Evolutionary conservation across 2,329 filamentous ascomycete genomes (phyloP).

Genomic region (Trichoderma citrinoviride): DNA sequence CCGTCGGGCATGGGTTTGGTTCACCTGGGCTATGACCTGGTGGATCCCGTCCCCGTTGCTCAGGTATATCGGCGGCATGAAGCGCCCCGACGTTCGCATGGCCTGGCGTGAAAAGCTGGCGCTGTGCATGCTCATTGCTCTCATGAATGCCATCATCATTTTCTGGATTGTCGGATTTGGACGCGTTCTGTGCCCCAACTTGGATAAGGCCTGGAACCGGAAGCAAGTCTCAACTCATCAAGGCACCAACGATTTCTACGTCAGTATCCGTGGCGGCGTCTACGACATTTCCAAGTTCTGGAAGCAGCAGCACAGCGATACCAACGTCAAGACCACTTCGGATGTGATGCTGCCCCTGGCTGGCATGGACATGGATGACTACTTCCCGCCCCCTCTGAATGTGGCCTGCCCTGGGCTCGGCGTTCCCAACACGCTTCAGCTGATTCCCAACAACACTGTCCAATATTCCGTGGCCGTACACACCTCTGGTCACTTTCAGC

Average conservation of each 20-base stretch:
- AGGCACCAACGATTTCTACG: conserved; percentile 76
- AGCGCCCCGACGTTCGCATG: conserved; percentile 92
- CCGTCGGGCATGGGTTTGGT: conserved; percentile 73
- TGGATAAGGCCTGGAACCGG: conserved; percentile 80
- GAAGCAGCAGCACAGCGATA: conserved; percentile 80
- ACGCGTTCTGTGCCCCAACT: conserved; percentile 81
- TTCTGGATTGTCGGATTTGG: conserved; percentile 94
- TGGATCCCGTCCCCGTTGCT: conserved; percentile 90
- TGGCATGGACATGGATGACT: conserved; percentile 76
- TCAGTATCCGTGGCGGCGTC: conserved; percentile 81
- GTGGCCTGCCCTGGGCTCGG: conserved; percentile 73
- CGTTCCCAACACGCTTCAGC: conserved; percentile 50
- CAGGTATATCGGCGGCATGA: conserved; percentile 86
- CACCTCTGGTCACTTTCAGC: conserved; percentile 61
- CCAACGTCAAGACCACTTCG: conserved; percentile 54
- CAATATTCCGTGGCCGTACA: conserved; percentile 60
- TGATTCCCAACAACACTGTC: conserved; percentile 65
- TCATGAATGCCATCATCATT: conserved; percentile 77
- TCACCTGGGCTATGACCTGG: conserved; percentile 86
- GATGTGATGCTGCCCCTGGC: conserved; percentile 73
- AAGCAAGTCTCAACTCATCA: conserved; percentile 68
- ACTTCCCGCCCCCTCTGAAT: conserved; percentile 77
- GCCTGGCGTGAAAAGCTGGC: conserved; percentile 96
- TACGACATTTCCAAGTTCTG: conserved; percentile 93
- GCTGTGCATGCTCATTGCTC: conserved; percentile 72